Conservation (phyloP, 1,139 yeast genomes). For the Zygoascus meyerae region DNA sequence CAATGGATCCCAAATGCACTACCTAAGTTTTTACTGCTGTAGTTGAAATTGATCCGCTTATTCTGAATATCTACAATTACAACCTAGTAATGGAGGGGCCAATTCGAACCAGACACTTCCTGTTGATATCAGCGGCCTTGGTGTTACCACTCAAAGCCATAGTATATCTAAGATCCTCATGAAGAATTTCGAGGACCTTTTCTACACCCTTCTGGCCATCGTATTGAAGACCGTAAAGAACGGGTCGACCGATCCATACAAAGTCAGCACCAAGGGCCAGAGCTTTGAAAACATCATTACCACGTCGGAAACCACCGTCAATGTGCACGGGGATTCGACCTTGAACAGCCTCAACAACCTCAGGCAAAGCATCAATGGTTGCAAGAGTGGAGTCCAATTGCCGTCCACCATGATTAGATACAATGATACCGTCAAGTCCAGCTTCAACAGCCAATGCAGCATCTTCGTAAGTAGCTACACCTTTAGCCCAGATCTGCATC, state of each 20-base stretch:
- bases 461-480: constrained; percentile 56
- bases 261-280: constrained; percentile 68
- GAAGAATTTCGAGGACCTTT: constrained; percentile 27
- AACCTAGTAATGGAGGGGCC: constrained; percentile 25
- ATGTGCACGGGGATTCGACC: constrained; percentile 52
- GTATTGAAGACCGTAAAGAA: constrained; percentile 57
- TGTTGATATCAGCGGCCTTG: constrained; percentile 21
- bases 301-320: constrained; percentile 66
- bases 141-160: constrained; percentile 32
- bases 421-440: constrained; percentile 56
- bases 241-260: constrained; percentile 65
- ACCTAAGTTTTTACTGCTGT: too few relatives aligned
- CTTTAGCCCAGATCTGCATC: constrained; percentile 43
- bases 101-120: constrained; percentile 23
- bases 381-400: constrained; percentile 59
- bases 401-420: constrained; percentile 69
- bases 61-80: constrained; percentile 11
- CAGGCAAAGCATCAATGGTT: constrained; percentile 58
- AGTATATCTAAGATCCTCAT: constrained; percentile 29
- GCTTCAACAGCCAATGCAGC: constrained; percentile 51
- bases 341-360: constrained; percentile 46
- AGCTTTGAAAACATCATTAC: constrained; percentile 62
- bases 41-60: neutral
- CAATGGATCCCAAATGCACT: too few relatives aligned
- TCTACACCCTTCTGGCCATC: constrained; percentile 64